Conservation (phyloP, 2,329 filamentous ascomycete genomes). For the Xylaria polymorpha region DNA sequence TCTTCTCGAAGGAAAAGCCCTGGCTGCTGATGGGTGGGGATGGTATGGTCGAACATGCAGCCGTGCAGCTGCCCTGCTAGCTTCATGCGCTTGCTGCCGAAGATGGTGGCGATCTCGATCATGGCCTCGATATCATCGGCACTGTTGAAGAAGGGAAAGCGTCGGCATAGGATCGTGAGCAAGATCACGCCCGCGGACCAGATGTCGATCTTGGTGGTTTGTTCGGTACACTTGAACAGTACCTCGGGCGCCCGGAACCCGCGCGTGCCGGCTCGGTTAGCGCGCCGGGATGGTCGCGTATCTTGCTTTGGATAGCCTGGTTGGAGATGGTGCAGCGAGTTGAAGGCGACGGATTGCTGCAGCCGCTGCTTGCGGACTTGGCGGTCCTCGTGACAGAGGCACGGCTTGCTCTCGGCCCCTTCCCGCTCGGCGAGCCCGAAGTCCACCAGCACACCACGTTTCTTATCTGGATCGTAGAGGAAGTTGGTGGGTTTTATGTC, state of each 20-base stretch:
- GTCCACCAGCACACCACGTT: conserved; percentile 93
- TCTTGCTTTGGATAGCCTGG: conserved; percentile 89
- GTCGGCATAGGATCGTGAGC: conserved; percentile 88
- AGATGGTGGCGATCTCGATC: conserved; percentile 97
- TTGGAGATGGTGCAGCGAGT: conserved; percentile 64
- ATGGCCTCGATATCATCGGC: conserved; percentile 98
- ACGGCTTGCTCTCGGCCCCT: conserved; percentile 80
- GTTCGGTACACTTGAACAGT: conserved; percentile 94
- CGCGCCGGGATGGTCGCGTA: conserved; percentile 84
- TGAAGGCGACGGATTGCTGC: conserved; percentile 64
- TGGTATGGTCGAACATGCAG: conserved; percentile 89
- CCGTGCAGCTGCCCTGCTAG: conserved; percentile 85
- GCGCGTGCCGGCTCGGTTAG: conserved; percentile 93
- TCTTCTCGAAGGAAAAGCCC: conserved; percentile 90
- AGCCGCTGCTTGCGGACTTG: conserved; percentile 71
- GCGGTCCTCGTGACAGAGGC: conserved; percentile 78
- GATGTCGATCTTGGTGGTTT: conserved; percentile 93
- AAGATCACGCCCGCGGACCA: conserved; percentile 98
- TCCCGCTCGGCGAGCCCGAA: conserved; percentile 95
- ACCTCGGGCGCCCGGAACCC: conserved; percentile 98
- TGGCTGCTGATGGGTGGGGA: conserved; percentile 86
- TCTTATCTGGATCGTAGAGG: conserved; percentile 83
- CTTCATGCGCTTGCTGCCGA: conserved; percentile 87
- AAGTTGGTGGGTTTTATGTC: conserved; percentile 99
- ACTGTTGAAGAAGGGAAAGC: conserved; percentile 98